phyloP scores from a whole-genome alignment of 768 basidiomycete genomes.

The Podaxis sp. region DNA sequence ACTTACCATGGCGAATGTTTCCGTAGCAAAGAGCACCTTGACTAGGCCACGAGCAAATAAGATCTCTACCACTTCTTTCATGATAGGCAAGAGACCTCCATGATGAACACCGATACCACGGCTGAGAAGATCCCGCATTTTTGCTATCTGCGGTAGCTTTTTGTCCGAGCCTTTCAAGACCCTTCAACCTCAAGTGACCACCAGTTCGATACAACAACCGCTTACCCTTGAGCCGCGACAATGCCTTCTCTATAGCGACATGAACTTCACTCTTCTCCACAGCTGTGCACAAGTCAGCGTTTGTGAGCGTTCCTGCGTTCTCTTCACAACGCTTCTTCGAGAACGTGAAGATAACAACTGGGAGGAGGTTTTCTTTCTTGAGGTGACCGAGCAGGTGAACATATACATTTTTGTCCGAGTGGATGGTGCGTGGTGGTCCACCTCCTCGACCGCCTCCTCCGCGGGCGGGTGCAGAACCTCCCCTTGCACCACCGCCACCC shows the following conservation, averaged over 20 bases:
- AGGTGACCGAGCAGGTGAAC: slow-evolving; percentile 88
- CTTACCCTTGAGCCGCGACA: slow-evolving; percentile 86
- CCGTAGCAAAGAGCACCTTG: slow-evolving; percentile 96
- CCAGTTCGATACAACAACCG: slow-evolving; percentile 11
- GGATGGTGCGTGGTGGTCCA: slow-evolving; percentile 50
- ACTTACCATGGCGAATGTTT: slow-evolving; percentile 97
- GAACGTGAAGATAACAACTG: slow-evolving; percentile 95
- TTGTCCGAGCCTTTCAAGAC: slow-evolving; percentile 74
- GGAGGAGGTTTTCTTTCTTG: slow-evolving; percentile 82
- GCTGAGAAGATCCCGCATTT: slow-evolving; percentile 86
- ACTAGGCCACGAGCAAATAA: slow-evolving; percentile 94
- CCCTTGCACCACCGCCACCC: slow-evolving; percentile 30
- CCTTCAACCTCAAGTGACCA: slow-evolving; percentile 11
- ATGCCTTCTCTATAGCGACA: slow-evolving; percentile 87
- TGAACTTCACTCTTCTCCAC: slow-evolving; percentile 98
- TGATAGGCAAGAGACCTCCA: slow-evolving; percentile 92
- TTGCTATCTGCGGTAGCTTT: slow-evolving; percentile 87
- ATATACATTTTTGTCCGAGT: slow-evolving; percentile 89
- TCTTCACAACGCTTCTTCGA: slow-evolving; percentile 98
- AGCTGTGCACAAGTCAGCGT: slow-evolving; percentile 83
- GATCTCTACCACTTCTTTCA: slow-evolving; percentile 98
- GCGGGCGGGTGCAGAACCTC: slow-evolving; percentile 33
- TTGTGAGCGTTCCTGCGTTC: slow-evolving; percentile 86
- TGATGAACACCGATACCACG: slow-evolving; percentile 98
- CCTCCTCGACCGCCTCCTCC: slow-evolving; percentile 49